These are phyloP conservation scores for Bretschneidera sinensis DNA, from an alignment of 345 rosid genomes.

Conservation along the genomic window DNA sequence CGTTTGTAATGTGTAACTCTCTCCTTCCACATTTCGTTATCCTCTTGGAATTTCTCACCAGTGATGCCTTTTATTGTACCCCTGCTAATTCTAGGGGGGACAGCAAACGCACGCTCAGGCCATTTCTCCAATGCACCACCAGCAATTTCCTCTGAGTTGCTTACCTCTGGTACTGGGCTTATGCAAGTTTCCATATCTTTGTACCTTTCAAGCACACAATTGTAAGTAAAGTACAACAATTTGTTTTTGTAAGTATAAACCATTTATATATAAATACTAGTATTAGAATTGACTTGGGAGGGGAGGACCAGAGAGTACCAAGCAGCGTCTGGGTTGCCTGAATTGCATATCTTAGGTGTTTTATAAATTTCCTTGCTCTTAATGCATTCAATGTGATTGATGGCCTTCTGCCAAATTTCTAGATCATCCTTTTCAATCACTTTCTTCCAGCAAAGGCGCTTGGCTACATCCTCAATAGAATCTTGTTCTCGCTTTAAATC, in stretches of 20 bases:
- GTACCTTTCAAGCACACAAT: conserved; percentile 43
- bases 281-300: too few relatives aligned
- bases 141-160: conserved; percentile 61
- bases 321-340: conserved; percentile 59
- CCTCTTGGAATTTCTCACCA: conserved; percentile 59
- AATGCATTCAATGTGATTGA: conserved; percentile 74
- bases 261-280: background rate
- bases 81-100: conserved; percentile 77
- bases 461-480: conserved; percentile 75
- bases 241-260: too few relatives aligned
- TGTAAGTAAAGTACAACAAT: conserved; percentile 10
- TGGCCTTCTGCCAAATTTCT: conserved; percentile 75
- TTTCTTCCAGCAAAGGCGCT: conserved; percentile 89
- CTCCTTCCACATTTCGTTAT: conserved; percentile 76
- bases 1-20: conserved; percentile 62
- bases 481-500: conserved; percentile 86
- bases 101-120: conserved; percentile 75
- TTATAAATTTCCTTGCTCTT: conserved; percentile 39
- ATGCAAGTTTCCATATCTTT: conserved; percentile 74
- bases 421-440: conserved; percentile 70
- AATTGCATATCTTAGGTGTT: conserved; percentile 65
- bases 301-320: conserved; percentile 47
- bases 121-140: conserved; percentile 86
- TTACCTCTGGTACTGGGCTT: conserved; percentile 73
- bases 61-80: conserved; percentile 67